Percentiles rank a stretch among this genome's conserved stretches.
Conservation (phyloP, 768 basidiomycete species). For the Tulasnella calospora region DNA sequence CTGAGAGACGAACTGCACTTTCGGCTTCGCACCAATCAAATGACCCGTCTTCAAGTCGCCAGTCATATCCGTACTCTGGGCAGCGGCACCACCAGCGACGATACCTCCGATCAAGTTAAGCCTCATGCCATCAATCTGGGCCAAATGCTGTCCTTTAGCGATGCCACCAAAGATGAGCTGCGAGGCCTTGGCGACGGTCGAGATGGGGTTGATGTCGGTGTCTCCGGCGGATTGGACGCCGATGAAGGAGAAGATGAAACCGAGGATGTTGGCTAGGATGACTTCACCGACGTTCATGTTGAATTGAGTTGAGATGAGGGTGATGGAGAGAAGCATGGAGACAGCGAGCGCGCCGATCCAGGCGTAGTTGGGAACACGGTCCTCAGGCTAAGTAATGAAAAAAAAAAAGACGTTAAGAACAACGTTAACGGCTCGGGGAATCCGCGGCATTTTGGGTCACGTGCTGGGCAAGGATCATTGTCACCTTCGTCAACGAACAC, state of each 20-base stretch:
- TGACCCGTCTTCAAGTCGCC: constrained; percentile 67
- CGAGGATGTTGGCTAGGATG: constrained; percentile 53
- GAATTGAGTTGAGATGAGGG: constrained; percentile 26
- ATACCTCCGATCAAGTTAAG: constrained; percentile 53
- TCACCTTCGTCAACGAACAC: constrained; percentile 39
- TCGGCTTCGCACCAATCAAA: constrained; percentile 59
- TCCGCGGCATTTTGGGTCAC: neutral
- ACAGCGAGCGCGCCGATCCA: constrained; percentile 50
- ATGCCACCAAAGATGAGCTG: constrained; percentile 64
- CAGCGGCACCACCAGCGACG: constrained; percentile 52
- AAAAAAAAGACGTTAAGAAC: neutral
- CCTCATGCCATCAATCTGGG: constrained; percentile 39
- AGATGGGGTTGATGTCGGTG: constrained; percentile 60
- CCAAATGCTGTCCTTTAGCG: constrained; percentile 45
- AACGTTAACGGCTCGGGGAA: too few relatives aligned
- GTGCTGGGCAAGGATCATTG: constrained; percentile 48
- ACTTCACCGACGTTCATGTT: constrained; percentile 42
- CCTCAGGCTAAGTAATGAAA: constrained; percentile 35
- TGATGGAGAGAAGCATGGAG: constrained; percentile 45
- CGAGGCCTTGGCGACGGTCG: constrained; percentile 56
- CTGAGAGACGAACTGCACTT: constrained; percentile 53
- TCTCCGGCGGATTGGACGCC: constrained; percentile 56
- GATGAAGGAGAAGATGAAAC: constrained; percentile 64
- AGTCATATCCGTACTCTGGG: constrained; percentile 59
- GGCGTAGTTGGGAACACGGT: constrained; percentile 54